phyloP scores from a whole-genome alignment of 148 eudicot species.

The Persicaria tinctoria region DNA sequence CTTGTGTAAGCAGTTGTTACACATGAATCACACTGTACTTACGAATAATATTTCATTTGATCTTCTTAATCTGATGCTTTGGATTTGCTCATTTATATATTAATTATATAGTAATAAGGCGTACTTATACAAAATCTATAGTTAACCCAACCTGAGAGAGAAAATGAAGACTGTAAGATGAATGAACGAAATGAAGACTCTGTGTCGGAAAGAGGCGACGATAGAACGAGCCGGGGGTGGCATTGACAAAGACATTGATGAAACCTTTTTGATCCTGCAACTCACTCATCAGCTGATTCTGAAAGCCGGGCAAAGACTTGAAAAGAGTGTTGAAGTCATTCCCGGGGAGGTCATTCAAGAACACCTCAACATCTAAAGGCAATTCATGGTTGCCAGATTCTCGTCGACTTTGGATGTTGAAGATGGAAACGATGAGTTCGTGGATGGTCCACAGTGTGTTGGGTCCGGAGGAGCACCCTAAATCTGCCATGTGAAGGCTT shows the following conservation, averaged over 20 bases:
- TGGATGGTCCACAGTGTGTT: background rate
- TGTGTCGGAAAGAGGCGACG: slow-evolving; percentile 52
- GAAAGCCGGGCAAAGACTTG: slow-evolving; percentile 22
- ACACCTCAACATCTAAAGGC: slow-evolving; percentile 35
- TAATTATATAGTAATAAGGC: too few species aligned
- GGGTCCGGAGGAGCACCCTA: background rate
- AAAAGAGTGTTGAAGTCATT: slow-evolving; percentile 26
- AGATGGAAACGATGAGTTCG: background rate
- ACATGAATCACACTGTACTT: too few species aligned
- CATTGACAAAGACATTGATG: slow-evolving; percentile 43
- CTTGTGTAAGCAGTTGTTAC: too few species aligned
- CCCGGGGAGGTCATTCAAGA: slow-evolving; percentile 42
- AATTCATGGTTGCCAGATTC: slow-evolving; percentile 18
- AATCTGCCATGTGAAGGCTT: background rate
- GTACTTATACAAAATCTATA: too few species aligned
- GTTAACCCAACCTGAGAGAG: slow-evolving; percentile 45
- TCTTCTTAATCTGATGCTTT: too few species aligned
- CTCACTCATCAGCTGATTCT: slow-evolving; percentile 3
- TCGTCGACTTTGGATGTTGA: too few species aligned
- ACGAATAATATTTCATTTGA: too few species aligned
- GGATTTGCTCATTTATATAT: too few species aligned
- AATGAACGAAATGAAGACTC: slow-evolving; percentile 63
- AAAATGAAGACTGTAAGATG: slow-evolving; percentile 81
- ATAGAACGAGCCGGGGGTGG: slow-evolving; percentile 65
- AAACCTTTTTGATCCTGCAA: slow-evolving; percentile 16